Conservation (phyloP, 768 basidiomycete genomes). For the Rhodotorula diobovata region DNA sequence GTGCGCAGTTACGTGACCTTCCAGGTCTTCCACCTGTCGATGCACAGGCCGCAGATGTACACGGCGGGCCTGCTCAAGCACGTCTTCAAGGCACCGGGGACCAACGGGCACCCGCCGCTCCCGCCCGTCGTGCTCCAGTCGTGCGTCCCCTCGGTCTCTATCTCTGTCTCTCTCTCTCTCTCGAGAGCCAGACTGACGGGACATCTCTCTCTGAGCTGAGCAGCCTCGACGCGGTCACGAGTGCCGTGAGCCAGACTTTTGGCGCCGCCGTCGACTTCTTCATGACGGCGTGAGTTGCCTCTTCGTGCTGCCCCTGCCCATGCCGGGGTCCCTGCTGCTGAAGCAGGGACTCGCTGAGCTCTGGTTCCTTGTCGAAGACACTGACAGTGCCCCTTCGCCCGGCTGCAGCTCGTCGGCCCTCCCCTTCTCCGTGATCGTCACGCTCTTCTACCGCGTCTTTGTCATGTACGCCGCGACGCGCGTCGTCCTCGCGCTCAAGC, state of each 20-base stretch:
- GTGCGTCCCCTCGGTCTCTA: neutral
- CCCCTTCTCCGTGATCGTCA: conserved; percentile 43
- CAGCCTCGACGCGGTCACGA: conserved; percentile 33
- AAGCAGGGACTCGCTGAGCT: too few relatives aligned
- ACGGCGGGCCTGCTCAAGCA: conserved; percentile 36
- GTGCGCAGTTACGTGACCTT: conserved; percentile 40
- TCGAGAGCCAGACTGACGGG: too few relatives aligned
- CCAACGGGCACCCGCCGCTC: conserved; percentile 36
- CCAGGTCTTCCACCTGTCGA: conserved; percentile 42
- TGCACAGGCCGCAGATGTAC: conserved; percentile 36
- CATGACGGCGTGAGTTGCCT: conserved; percentile 36
- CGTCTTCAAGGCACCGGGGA: conserved; percentile 27
- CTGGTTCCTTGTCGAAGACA: too few relatives aligned
- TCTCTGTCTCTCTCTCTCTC: neutral
- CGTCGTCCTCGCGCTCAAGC: conserved; percentile 41
- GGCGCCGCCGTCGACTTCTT: conserved; percentile 43
- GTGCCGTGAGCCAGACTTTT: conserved; percentile 40
- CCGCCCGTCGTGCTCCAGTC: conserved; percentile 38
- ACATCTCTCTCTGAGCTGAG: neutral
- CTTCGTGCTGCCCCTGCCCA: too few relatives aligned
- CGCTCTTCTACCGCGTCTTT: conserved; percentile 38
- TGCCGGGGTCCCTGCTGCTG: too few relatives aligned
- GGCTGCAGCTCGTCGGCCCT: conserved; percentile 38
- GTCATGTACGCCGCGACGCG: conserved; percentile 42
- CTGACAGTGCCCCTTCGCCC: too few relatives aligned